phyloP scores from a whole-genome alignment of 2,329 filamentous ascomycete genomes.

The Dryadomyces quercivorus region DNA sequence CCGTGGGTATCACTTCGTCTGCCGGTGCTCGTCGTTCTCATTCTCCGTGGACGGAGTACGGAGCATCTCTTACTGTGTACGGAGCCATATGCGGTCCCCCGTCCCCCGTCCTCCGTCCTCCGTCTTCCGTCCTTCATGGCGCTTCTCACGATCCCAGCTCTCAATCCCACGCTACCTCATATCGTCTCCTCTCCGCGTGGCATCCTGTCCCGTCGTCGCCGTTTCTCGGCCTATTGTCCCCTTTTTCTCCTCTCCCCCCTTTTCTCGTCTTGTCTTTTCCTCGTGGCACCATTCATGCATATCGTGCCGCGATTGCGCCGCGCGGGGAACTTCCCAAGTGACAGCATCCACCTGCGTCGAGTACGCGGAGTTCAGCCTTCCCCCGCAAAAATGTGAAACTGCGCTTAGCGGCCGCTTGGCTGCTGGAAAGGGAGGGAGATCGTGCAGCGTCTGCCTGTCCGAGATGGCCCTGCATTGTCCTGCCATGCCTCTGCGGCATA shows the following conservation, averaged over 20 bases:
- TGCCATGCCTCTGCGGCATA: too few species aligned
- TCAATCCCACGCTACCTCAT: not conserved
- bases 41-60: too few species aligned
- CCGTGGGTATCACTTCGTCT: too few species aligned
- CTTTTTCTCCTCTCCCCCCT: not conserved
- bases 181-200: not conserved
- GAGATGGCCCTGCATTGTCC: not conserved
- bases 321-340: too few species aligned
- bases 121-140: too few species aligned
- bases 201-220: not conserved
- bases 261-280: not conserved
- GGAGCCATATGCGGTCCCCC: too few species aligned
- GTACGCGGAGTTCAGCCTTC: not conserved
- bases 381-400: constrained; percentile 4
- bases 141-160: too few species aligned
- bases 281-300: not conserved
- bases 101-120: too few species aligned
- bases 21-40: too few species aligned
- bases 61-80: too few species aligned
- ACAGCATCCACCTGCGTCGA: not conserved
- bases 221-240: not conserved
- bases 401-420: not conserved
- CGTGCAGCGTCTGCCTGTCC: not conserved
- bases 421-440: not conserved
- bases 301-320: not conserved